Evolutionary conservation across 1,284 basidiomycete genomes (phyloP).

Genomic region (Pseudozyma tsukubaensis): DNA sequence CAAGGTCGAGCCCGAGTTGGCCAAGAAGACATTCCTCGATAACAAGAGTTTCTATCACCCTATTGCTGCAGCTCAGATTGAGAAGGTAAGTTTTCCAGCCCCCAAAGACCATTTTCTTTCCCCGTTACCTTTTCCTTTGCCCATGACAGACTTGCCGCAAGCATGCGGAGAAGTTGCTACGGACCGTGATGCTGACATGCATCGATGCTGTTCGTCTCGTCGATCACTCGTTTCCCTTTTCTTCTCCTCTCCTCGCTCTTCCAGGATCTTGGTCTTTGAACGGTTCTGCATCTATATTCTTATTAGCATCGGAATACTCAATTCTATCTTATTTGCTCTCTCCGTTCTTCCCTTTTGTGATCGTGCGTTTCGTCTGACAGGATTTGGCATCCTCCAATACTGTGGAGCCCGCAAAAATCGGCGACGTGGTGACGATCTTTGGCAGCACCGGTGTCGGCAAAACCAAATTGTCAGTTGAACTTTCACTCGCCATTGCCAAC

Average conservation of each 20-base stretch:
- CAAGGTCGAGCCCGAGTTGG: conserved; percentile 76
- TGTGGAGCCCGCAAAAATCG: background rate
- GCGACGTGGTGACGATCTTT: conserved; percentile 77
- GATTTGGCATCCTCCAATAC: background rate
- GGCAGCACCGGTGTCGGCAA: conserved; percentile 98
- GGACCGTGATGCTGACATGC: conserved; percentile 35
- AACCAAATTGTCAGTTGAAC: conserved; percentile 88
- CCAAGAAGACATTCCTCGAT: conserved; percentile 74
- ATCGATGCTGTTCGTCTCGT: conserved; percentile 10
- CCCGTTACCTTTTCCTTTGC: background rate
- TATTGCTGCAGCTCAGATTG: conserved; percentile 64
- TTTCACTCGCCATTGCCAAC: conserved; percentile 75
- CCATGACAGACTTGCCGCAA: too few species aligned
- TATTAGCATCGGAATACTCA: conserved; percentile 7
- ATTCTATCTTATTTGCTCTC: background rate
- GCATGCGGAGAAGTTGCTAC: background rate
- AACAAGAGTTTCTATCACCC: conserved; percentile 73
- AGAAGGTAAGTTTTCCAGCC: conserved; percentile 56
- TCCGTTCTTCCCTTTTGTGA: background rate
- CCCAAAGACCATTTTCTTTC: background rate
- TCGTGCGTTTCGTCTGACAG: conserved; percentile 15
- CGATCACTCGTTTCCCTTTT: background rate
- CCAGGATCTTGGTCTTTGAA: conserved; percentile 48
- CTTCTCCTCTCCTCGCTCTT: conserved; percentile 3
- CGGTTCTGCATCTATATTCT: background rate